Evolutionary conservation across 1,284 basidiomycete genomes (phyloP).

Genomic region (Tilletia horrida): DNA sequence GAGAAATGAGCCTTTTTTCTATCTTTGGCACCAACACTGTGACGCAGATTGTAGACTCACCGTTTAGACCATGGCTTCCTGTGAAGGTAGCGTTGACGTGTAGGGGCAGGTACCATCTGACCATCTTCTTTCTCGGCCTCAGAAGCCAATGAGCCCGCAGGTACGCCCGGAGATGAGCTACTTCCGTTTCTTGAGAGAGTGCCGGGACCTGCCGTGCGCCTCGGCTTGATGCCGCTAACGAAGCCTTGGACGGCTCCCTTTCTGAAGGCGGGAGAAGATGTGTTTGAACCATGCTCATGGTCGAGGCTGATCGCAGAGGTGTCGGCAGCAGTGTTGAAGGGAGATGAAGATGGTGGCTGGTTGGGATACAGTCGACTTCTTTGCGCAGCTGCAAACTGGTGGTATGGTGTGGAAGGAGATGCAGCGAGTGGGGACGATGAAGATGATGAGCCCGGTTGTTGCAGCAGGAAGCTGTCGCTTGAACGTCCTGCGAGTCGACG

Average conservation of each 20-base stretch:
- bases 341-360: not conserved
- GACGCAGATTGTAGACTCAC: no score
- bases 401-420: slow-evolving; percentile 12
- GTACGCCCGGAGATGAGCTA: no score
- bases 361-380: not conserved
- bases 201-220: not conserved
- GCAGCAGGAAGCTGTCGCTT: slow-evolving; percentile 8
- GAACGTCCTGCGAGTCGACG: slow-evolving; percentile 7
- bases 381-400: slow-evolving; percentile 15
- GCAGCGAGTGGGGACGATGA: not conserved
- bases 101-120: not conserved
- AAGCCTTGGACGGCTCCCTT: slow-evolving; percentile 4
- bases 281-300: not conserved
- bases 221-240: not conserved
- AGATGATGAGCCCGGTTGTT: not conserved
- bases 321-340: slow-evolving; percentile 12
- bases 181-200: no score
- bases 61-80: no score
- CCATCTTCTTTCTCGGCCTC: no score
- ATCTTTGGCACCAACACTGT: no score
- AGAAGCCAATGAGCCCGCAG: no score
- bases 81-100: no score
- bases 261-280: not conserved
- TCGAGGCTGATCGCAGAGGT: slow-evolving; percentile 7
- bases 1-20: no score